A percentile compares a stretch with the other conserved stretches of the same genome.
phyloP scores from a whole-genome alignment of 176 grass and related monocot species.

The Phragmites australis region DNA sequence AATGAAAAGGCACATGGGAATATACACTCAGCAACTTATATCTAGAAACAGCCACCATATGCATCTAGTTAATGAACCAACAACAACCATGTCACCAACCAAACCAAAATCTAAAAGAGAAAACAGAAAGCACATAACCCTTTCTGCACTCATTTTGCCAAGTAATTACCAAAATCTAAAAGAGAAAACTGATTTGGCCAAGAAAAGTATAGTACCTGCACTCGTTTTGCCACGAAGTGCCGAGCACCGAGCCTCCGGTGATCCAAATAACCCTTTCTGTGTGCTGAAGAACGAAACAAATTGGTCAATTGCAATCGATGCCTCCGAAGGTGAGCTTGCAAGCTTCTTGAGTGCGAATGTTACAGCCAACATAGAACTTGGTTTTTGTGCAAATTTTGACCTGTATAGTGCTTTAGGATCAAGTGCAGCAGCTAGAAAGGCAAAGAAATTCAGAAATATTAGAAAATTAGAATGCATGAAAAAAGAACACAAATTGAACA shows the following conservation, averaged over 20 bases:
- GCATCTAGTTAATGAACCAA: constrained; percentile 44
- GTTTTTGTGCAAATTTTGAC: neutral
- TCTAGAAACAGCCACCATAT: constrained; percentile 38
- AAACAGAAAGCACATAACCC: constrained; percentile 35
- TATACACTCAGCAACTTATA: constrained; percentile 30
- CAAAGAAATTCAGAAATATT: neutral
- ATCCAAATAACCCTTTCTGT: neutral
- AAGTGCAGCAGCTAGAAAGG: constrained; percentile 16
- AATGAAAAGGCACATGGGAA: constrained; percentile 24
- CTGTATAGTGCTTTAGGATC: constrained; percentile 15
- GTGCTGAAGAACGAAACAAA: neutral
- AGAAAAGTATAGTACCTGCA: neutral
- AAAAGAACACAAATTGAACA: neutral
- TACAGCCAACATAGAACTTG: neutral
- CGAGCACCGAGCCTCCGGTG: neutral
- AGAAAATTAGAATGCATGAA: neutral
- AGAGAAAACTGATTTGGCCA: neutral
- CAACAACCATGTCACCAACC: constrained; percentile 50
- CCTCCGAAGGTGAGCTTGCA: constrained; percentile 26
- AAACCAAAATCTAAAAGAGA: constrained; percentile 35
- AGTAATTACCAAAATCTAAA: neutral
- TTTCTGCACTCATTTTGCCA: too few relatives aligned
- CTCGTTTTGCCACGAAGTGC: neutral
- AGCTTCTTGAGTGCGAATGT: constrained; percentile 22
- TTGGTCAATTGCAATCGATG: neutral